These are phyloP conservation scores for Ustilago bromivora DNA, from an alignment of 1,284 basidiomycete species.

Conservation along the genomic window DNA sequence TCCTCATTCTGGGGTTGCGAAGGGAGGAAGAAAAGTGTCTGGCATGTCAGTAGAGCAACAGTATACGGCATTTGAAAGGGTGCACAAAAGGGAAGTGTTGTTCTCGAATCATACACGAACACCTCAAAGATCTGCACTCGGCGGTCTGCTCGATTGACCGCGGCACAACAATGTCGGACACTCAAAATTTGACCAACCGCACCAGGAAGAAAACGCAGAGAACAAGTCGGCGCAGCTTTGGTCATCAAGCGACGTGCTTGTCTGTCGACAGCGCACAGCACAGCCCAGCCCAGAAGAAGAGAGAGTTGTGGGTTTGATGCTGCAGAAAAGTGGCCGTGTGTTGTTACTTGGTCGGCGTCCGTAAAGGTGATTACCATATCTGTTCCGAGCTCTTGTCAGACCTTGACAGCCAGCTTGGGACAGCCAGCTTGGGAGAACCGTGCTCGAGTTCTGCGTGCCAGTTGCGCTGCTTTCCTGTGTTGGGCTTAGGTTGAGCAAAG, in stretches of 20 bases:
- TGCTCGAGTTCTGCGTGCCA: too few species aligned
- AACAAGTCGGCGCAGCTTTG: conserved; percentile 1
- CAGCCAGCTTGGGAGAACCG: too few species aligned
- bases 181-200: conserved; percentile 5
- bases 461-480: too few species aligned
- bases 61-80: conserved; percentile 20
- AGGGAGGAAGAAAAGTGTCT: not conserved
- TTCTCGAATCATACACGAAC: conserved; percentile 20
- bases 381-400: too few species aligned
- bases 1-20: not conserved
- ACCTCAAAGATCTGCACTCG: not conserved
- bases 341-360: not conserved
- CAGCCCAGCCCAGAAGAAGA: not conserved
- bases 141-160: conserved; percentile 1
- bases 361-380: not conserved
- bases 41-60: not conserved
- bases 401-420: too few species aligned
- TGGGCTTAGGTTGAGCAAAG: too few species aligned
- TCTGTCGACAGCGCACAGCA: not conserved
- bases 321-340: not conserved
- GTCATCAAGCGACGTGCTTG: not conserved
- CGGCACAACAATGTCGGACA: not conserved
- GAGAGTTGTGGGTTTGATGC: not conserved
- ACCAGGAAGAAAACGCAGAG: not conserved
- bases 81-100: conserved; percentile 24